These are phyloP conservation scores for Diaporthe vexans DNA, from an alignment of 2,329 filamentous ascomycete species.

Conservation along the genomic window DNA sequence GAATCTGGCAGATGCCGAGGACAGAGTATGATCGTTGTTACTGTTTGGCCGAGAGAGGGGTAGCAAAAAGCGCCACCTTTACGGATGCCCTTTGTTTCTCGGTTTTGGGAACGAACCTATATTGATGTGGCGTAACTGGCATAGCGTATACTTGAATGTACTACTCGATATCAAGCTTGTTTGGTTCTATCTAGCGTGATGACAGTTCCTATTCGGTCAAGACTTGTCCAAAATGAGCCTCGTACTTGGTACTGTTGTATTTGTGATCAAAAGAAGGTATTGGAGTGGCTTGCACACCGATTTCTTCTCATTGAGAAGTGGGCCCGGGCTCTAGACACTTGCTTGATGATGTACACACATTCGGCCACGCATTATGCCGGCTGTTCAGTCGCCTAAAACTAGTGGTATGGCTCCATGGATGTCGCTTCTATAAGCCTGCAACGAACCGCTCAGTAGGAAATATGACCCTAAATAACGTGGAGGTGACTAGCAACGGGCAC, in stretches of 20 bases:
- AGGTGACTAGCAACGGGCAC: background rate
- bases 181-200: background rate
- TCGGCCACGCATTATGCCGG: background rate
- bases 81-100: background rate
- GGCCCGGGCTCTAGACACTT: no score
- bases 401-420: background rate
- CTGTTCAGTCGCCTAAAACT: background rate
- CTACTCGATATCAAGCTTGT: background rate
- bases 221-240: background rate
- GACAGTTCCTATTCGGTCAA: background rate
- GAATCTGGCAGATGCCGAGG: constrained; percentile 58
- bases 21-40: constrained; percentile 39
- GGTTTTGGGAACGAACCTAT: constrained; percentile 2
- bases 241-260: background rate
- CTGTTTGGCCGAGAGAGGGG: background rate
- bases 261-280: background rate
- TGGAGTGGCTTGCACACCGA: no score
- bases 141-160: constrained; percentile 34
- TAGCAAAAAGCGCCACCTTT: background rate
- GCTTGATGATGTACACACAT: background rate
- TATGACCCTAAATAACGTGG: background rate
- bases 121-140: constrained; percentile 13
- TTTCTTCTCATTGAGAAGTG: background rate
- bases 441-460: background rate
- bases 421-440: background rate